Conservation (phyloP, 345 rosid genomes). For the Melaleuca quinquenervia region DNA sequence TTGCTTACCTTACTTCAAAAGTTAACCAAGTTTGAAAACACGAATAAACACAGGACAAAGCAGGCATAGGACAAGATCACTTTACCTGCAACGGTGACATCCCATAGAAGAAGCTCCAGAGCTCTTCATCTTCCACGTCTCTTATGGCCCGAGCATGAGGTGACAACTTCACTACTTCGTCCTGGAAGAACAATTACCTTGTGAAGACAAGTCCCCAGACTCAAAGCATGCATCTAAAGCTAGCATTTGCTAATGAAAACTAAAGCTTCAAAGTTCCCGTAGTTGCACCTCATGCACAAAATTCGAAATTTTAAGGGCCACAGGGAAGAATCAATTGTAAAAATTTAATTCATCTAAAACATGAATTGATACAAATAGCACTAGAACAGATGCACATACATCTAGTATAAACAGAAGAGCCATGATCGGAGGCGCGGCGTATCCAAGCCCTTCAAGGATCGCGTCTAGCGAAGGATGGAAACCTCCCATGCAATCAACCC, state of each 20-base stretch:
- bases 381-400: conserved; percentile 21
- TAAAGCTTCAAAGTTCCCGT: background rate
- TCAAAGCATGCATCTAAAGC: background rate
- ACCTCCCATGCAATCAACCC: conserved; percentile 79
- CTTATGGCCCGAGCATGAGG: conserved; percentile 97
- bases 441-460: conserved; percentile 71
- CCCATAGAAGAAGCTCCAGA: conserved; percentile 91
- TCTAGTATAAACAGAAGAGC: conserved; percentile 89
- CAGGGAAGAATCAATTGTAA: background rate
- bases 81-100: conserved; percentile 97
- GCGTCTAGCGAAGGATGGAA: conserved; percentile 72
- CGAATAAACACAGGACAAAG: background rate
- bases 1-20: background rate
- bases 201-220: background rate
- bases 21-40: background rate
- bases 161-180: conserved; percentile 90
- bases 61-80: background rate
- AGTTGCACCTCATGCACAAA: background rate
- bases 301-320: background rate
- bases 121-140: conserved; percentile 98
- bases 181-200: conserved; percentile 26
- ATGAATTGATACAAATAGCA: background rate
- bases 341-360: background rate
- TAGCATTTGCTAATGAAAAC: background rate
- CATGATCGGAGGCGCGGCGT: conserved; percentile 91